Evolutionary conservation across 352 stramenopile species (phyloP).

Genomic region (Phytophthora cryptogea): DNA sequence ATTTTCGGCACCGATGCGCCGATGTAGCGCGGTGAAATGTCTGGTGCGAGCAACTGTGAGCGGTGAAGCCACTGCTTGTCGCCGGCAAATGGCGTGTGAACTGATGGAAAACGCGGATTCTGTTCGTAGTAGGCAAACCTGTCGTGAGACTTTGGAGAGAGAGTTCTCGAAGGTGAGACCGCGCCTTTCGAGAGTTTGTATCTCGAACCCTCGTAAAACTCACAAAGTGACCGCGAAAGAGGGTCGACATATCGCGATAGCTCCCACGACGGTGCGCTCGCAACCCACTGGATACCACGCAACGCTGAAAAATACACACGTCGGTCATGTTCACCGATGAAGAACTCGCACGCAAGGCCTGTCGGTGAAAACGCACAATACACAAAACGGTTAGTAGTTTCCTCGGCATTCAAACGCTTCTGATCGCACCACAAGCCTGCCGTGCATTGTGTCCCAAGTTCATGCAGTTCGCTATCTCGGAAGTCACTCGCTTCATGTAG

Average conservation of each 20-base stretch:
- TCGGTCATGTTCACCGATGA: constrained; percentile 36
- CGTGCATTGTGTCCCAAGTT: constrained; percentile 41
- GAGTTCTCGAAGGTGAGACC: constrained; percentile 1
- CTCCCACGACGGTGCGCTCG: constrained; percentile 46
- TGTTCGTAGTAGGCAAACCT: constrained; percentile 45
- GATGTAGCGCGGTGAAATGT: constrained; percentile 58
- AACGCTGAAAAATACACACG: constrained; percentile 51
- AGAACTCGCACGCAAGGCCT: constrained; percentile 67
- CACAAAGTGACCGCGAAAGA: constrained; percentile 40
- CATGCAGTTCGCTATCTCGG: constrained; percentile 56
- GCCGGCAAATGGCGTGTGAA: constrained; percentile 44
- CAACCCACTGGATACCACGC: constrained; percentile 53
- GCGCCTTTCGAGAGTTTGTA: not conserved
- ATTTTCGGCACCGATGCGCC: constrained; percentile 55
- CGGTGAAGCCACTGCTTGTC: constrained; percentile 63
- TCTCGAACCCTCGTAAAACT: constrained; percentile 17
- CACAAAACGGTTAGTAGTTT: not conserved
- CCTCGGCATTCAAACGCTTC: not conserved
- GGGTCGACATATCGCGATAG: constrained; percentile 37
- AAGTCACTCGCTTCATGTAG: constrained; percentile 60
- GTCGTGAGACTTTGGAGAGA: constrained; percentile 2
- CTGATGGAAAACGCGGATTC: constrained; percentile 67
- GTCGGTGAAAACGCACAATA: not conserved
- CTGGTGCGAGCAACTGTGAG: constrained; percentile 47
- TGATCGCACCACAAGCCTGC: constrained; percentile 36